Conservation (phyloP, 2,329 filamentous ascomycete species). For the Leptographium radiaticola region DNA sequence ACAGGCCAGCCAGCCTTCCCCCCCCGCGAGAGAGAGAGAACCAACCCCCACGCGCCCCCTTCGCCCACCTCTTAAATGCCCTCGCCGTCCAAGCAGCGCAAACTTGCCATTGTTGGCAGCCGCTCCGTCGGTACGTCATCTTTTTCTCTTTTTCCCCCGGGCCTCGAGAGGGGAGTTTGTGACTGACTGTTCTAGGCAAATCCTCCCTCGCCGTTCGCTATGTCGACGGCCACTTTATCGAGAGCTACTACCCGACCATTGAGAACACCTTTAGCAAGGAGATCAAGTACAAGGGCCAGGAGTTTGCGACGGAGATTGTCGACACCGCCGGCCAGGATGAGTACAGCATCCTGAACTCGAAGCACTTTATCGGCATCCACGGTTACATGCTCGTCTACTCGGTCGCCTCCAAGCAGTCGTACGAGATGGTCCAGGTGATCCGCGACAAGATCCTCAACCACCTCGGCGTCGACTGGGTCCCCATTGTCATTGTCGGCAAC, state of each 20-base stretch:
- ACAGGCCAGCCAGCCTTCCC: background rate
- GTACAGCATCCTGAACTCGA: constrained; percentile 95
- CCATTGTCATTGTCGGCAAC: constrained; percentile 91
- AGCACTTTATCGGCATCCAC: constrained; percentile 98
- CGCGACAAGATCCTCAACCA: constrained; percentile 96
- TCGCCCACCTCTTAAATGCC: constrained; percentile 8
- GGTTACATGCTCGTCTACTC: constrained; percentile 98
- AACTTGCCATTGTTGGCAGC: constrained; percentile 92
- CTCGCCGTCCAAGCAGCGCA: constrained; percentile 69
- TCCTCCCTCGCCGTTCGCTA: constrained; percentile 94
- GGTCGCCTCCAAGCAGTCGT: constrained; percentile 85
- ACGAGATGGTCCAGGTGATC: constrained; percentile 95
- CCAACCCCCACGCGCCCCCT: constrained; percentile 8
- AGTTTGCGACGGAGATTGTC: constrained; percentile 93
- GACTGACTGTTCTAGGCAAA: constrained; percentile 52
- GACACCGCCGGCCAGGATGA: constrained; percentile 98
- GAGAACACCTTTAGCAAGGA: constrained; percentile 98
- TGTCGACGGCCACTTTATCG: constrained; percentile 95
- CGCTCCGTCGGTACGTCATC: constrained; percentile 56
- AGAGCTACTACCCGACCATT: constrained; percentile 98
- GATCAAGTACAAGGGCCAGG: constrained; percentile 84
- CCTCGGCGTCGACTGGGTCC: constrained; percentile 83
- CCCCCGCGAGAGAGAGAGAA: background rate
- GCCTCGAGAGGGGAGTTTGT: background rate
- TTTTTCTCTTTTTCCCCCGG: background rate